A percentile compares a stretch with the other conserved stretches of the same genome.
phyloP scores from a whole-genome alignment of 139 green algal genomes.

The Deuterostichococcus epilithicus region DNA sequence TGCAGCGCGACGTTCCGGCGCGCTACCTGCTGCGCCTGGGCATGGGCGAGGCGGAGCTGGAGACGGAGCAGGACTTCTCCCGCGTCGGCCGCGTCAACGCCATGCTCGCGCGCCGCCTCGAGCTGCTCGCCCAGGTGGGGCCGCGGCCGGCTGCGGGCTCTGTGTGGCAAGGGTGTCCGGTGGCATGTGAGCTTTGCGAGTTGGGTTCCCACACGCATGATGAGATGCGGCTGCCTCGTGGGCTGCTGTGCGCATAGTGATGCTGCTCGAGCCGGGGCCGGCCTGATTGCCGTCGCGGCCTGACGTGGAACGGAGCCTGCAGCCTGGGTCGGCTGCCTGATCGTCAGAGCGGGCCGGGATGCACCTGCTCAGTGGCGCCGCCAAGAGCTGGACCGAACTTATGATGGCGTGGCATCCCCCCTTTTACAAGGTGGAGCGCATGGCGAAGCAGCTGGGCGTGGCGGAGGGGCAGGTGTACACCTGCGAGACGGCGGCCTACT shows the following conservation, averaged over 20 bases:
- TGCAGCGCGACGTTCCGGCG: conserved; percentile 66
- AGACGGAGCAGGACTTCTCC: conserved; percentile 85
- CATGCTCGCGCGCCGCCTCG: conserved; percentile 85
- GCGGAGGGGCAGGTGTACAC: conserved; percentile 79
- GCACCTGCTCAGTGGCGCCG: too few species aligned
- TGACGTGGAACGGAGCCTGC: too few species aligned
- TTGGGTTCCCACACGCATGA: too few species aligned
- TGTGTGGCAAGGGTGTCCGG: too few species aligned
- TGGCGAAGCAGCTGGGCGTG: conserved; percentile 66
- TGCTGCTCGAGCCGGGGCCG: too few species aligned
- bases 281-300: too few species aligned
- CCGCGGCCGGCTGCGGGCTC: too few species aligned
- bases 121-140: conserved; percentile 79
- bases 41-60: conserved; percentile 85
- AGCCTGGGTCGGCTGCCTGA: too few species aligned
- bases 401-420: not conserved
- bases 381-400: too few species aligned
- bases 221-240: too few species aligned
- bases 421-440: conserved; percentile 55
- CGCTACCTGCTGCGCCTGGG: conserved; percentile 83
- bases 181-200: not conserved
- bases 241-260: too few species aligned
- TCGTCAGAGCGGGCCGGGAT: too few species aligned
- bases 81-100: conserved; percentile 88
- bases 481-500: conserved; percentile 94